phyloP scores from a whole-genome alignment of 495 filamentous ascomycete genomes.

The Recurvomyces mirabilis region DNA sequence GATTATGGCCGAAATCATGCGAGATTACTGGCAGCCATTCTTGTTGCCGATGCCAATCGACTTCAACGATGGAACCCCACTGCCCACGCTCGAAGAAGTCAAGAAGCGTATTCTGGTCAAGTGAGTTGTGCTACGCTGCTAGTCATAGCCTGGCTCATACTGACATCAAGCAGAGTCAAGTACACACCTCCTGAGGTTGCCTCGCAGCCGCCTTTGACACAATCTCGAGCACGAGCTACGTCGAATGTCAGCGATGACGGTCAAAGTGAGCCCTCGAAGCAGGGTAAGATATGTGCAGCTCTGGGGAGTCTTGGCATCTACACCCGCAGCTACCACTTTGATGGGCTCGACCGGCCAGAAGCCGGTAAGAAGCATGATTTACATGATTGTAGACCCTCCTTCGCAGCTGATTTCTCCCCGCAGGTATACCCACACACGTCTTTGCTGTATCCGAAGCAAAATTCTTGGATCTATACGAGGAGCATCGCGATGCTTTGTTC shows the following conservation, averaged over 20 bases:
- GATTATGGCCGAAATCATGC: slow-evolving; percentile 82
- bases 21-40: slow-evolving; percentile 57
- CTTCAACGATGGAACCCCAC: slow-evolving; percentile 37
- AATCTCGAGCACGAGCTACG: not conserved
- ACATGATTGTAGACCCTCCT: too few species aligned
- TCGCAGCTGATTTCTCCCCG: not conserved
- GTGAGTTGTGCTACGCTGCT: too few species aligned
- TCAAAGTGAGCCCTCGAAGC: slow-evolving; percentile 31
- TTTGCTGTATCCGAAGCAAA: slow-evolving; percentile 77
- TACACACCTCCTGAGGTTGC: slow-evolving; percentile 39
- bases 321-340: slow-evolving; percentile 70
- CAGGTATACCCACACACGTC: slow-evolving; percentile 62
- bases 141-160: too few species aligned
- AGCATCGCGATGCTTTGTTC: slow-evolving; percentile 50
- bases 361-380: slow-evolving; percentile 29
- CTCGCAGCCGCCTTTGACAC: not conserved
- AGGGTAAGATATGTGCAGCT: slow-evolving; percentile 62
- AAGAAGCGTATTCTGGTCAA: slow-evolving; percentile 79
- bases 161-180: too few species aligned
- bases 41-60: slow-evolving; percentile 50
- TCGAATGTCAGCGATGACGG: not conserved
- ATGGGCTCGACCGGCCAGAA: slow-evolving; percentile 51
- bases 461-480: slow-evolving; percentile 59
- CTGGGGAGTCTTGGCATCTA: slow-evolving; percentile 71
- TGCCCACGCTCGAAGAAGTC: slow-evolving; percentile 58